Evolutionary conservation across 345 rosid species (phyloP).

Genomic region (Salix purpurea): DNA sequence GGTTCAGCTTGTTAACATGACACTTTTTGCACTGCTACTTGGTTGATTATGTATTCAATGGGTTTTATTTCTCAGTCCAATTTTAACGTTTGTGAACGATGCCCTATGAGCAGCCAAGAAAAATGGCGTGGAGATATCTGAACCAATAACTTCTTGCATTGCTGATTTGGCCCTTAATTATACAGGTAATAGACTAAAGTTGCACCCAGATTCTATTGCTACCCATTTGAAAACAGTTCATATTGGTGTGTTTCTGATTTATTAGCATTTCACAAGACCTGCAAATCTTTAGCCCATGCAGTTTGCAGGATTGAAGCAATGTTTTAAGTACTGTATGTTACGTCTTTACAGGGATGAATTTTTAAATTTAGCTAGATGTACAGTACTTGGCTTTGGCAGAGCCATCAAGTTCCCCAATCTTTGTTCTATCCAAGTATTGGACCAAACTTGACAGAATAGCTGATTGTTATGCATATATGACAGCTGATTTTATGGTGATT

Average conservation of each 20-base stretch:
- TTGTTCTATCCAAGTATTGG: too few species aligned
- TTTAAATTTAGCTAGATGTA: too few species aligned
- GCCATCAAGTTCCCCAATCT: too few species aligned
- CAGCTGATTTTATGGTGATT: too few species aligned
- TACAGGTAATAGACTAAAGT: conserved; percentile 39
- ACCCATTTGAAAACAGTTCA: too few species aligned
- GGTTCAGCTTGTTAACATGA: conserved; percentile 35
- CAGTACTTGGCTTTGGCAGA: too few species aligned
- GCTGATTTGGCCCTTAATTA: conserved; percentile 75
- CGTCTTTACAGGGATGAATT: too few species aligned
- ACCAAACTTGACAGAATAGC: too few species aligned
- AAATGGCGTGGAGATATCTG: conserved; percentile 55
- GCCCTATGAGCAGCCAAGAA: conserved; percentile 49
- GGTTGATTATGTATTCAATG: neutral
- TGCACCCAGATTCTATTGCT: neutral
- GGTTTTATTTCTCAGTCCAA: conserved; percentile 3
- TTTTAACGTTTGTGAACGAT: neutral
- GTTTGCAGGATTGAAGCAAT: neutral
- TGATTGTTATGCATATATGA: too few species aligned
- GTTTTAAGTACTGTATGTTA: too few species aligned
- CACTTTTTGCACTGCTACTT: neutral
- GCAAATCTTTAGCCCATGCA: neutral
- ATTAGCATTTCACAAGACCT: too few species aligned
- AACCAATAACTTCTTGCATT: conserved; percentile 59
- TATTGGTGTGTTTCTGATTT: too few species aligned